Percentiles rank a stretch among this genome's conserved stretches.
phyloP scores from a whole-genome alignment of 768 basidiomycete genomes.

The Termitomyces sp. region DNA sequence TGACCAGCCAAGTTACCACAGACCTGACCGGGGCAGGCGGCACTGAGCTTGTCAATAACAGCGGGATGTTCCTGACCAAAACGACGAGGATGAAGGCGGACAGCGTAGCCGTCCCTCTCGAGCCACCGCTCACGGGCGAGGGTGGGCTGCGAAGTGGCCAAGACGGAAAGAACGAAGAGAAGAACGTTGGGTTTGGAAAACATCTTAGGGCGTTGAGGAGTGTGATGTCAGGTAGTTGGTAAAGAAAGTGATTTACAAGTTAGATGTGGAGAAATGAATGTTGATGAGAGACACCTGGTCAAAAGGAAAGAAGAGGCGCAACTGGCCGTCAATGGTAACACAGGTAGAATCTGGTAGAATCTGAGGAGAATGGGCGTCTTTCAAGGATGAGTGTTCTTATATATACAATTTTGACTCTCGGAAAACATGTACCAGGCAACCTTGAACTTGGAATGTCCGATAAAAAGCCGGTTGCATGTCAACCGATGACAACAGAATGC shows the following conservation, averaged over 20 bases:
- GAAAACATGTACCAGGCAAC: not conserved
- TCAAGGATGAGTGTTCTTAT: conserved; percentile 7
- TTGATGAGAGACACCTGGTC: conserved; percentile 41
- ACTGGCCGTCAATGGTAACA: conserved; percentile 44
- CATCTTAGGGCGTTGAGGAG: conserved; percentile 22
- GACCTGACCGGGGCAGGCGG: conserved; percentile 47
- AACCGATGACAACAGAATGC: no score
- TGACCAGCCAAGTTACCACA: conserved; percentile 49
- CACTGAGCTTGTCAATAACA: conserved; percentile 41
- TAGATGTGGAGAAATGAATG: conserved; percentile 17
- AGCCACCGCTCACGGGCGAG: conserved; percentile 45
- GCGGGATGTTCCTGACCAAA: conserved; percentile 52
- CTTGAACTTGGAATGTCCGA: not conserved
- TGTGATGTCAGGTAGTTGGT: not conserved
- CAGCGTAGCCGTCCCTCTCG: conserved; percentile 45
- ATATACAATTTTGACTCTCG: not conserved
- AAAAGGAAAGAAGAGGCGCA: conserved; percentile 27
- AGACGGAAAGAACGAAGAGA: conserved; percentile 25
- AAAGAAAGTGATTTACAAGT: not conserved
- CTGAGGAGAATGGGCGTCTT: no score
- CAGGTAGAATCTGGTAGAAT: conserved; percentile 24
- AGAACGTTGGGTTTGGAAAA: conserved; percentile 26
- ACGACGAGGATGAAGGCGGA: conserved; percentile 50
- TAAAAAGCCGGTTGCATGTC: conserved; percentile 13
- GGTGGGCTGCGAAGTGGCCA: conserved; percentile 29